Evolutionary conservation across 1,284 basidiomycete species (phyloP).

Genomic region (Pseudozyma sp.): DNA sequence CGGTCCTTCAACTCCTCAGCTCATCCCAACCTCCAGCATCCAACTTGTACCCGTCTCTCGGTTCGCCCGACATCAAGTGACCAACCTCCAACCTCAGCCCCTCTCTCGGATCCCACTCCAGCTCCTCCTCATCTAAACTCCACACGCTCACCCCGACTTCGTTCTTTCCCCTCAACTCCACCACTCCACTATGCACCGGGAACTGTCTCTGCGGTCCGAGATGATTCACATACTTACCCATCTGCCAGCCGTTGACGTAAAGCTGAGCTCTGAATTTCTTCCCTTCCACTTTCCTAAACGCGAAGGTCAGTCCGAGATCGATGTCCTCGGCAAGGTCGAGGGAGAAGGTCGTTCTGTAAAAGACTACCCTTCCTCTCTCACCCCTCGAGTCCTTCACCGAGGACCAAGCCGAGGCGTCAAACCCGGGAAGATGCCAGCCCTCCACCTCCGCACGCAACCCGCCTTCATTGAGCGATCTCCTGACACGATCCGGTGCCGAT

Average conservation of each 20-base stretch:
- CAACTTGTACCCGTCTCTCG: slow-evolving; percentile 34
- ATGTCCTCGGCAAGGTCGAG: slow-evolving; percentile 69
- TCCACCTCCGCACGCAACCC: slow-evolving; percentile 80
- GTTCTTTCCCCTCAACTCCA: slow-evolving; percentile 38
- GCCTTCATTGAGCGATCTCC: slow-evolving; percentile 81
- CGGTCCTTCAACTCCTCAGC: slow-evolving; percentile 14
- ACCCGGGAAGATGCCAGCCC: slow-evolving; percentile 85
- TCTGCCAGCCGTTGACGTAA: slow-evolving; percentile 63
- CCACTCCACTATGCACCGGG: slow-evolving; percentile 45
- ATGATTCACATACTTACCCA: slow-evolving; percentile 50
- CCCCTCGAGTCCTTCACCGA: slow-evolving; percentile 69
- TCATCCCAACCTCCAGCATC: slow-evolving; percentile 30
- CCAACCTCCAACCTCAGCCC: slow-evolving; percentile 27
- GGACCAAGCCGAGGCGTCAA: slow-evolving; percentile 76
- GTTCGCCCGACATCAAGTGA: slow-evolving; percentile 30
- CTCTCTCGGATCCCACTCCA: slow-evolving; percentile 26
- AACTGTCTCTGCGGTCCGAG: slow-evolving; percentile 47
- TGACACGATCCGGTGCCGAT: slow-evolving; percentile 78
- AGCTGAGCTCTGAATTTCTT: slow-evolving; percentile 36
- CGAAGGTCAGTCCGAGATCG: slow-evolving; percentile 38
- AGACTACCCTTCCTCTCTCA: slow-evolving; percentile 73
- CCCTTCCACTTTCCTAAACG: slow-evolving; percentile 2
- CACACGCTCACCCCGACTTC: slow-evolving; percentile 46
- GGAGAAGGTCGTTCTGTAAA: slow-evolving; percentile 80
- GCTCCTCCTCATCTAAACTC: slow-evolving; percentile 20